Percentiles rank a stretch among this genome's conserved stretches.
Evolutionary conservation across 176 grass and related monocot genomes (phyloP).

Genomic region (Zea luxurians): DNA sequence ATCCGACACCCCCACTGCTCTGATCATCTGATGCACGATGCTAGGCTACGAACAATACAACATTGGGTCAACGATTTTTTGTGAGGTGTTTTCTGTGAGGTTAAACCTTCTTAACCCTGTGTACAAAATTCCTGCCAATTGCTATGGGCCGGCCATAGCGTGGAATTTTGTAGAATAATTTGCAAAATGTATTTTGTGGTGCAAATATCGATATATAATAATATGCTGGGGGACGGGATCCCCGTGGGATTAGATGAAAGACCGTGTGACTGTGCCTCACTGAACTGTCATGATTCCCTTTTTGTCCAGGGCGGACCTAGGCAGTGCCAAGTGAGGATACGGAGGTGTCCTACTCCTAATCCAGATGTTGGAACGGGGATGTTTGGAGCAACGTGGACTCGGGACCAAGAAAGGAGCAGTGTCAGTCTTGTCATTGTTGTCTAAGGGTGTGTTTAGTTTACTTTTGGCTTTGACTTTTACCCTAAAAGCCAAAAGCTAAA

Average conservation of each 20-base stretch:
- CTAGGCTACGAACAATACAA: not conserved
- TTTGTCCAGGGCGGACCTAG: too few relatives aligned
- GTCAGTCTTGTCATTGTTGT: too few relatives aligned
- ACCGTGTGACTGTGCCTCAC: not conserved
- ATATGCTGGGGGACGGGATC: not conserved
- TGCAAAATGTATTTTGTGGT: not conserved
- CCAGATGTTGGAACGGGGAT: too few relatives aligned
- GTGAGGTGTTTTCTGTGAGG: not conserved
- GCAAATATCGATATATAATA: not conserved
- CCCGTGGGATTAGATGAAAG: not conserved
- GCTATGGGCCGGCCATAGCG: not conserved
- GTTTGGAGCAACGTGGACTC: too few relatives aligned
- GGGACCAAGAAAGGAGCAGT: too few relatives aligned
- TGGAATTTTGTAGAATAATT: constrained; percentile 26
- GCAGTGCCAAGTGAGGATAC: too few relatives aligned
- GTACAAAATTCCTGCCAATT: constrained; percentile 42
- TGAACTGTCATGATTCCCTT: too few relatives aligned
- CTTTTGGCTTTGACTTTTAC: too few relatives aligned
- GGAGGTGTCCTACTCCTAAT: too few relatives aligned
- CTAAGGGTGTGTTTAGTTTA: too few relatives aligned
- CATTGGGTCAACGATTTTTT: not conserved
- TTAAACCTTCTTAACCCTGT: constrained; percentile 22
- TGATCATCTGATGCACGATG: not conserved
- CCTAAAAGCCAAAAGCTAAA: too few relatives aligned
- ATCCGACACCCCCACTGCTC: not conserved